These are phyloP conservation scores for Oemleria cerasiformis DNA, from an alignment of 306 rosid genomes.

Conservation along the genomic window DNA sequence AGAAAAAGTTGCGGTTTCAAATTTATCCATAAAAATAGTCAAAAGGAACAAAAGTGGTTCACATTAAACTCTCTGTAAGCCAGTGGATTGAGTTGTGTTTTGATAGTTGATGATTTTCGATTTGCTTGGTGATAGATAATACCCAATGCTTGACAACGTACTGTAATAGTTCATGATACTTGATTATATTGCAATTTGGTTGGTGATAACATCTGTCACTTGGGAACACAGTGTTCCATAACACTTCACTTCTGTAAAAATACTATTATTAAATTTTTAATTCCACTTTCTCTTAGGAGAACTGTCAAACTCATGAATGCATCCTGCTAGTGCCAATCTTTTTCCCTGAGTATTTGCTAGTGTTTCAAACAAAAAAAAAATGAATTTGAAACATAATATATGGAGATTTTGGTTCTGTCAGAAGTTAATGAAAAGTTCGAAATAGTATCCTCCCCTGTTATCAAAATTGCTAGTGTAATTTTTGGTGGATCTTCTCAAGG, in stretches of 20 bases:
- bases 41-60: not conserved
- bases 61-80: not conserved
- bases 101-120: not conserved
- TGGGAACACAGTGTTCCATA: not conserved
- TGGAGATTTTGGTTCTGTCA: not conserved
- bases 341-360: not conserved
- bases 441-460: not conserved
- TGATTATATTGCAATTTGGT: not conserved
- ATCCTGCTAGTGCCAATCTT: not conserved
- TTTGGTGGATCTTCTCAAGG: not conserved
- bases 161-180: not conserved
- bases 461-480: not conserved
- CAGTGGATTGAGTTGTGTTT: not conserved
- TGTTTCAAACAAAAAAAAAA: not conserved
- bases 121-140: not conserved
- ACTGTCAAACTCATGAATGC: not conserved
- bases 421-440: not conserved
- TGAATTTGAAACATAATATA: not conserved
- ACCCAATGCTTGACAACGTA: not conserved
- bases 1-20: not conserved
- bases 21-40: not conserved
- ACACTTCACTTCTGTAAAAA: not conserved
- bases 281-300: not conserved
- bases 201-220: not conserved
- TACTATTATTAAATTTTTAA: not conserved